Percentiles rank a stretch among this genome's conserved stretches.
Conservation (phyloP, 345 rosid genomes). For the Gossypium arboreum region DNA sequence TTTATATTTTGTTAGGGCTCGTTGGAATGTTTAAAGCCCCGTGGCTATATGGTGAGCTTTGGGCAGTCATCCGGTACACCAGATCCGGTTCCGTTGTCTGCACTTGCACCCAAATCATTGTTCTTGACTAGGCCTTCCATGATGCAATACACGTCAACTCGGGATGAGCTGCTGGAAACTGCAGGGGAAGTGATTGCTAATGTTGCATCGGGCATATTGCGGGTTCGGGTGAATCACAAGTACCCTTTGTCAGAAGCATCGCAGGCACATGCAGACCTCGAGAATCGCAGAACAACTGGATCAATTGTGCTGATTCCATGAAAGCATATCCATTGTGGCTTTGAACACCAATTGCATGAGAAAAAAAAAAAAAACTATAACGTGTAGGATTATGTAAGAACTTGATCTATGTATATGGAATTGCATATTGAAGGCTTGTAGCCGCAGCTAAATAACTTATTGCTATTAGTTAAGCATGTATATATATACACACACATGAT, state of each 20-base stretch:
- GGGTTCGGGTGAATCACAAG: constrained; percentile 61
- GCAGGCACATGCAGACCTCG: constrained; percentile 72
- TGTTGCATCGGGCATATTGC: constrained; percentile 54
- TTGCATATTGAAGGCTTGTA: background rate
- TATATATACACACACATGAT: too few species aligned
- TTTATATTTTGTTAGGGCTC: constrained; percentile 50
- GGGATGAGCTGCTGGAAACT: constrained; percentile 70
- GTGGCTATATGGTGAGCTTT: constrained; percentile 82
- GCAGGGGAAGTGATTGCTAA: constrained; percentile 71
- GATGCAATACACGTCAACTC: constrained; percentile 60
- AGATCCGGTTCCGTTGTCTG: constrained; percentile 72
- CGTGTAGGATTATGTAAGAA: background rate
- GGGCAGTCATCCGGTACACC: constrained; percentile 84
- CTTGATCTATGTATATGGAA: background rate
- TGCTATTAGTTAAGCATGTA: background rate
- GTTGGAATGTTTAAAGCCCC: constrained; percentile 62
- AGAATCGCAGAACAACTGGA: constrained; percentile 64
- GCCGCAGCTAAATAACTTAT: background rate
- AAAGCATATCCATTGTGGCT: background rate
- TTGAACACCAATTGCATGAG: background rate
- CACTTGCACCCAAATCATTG: constrained; percentile 64
- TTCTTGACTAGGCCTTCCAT: constrained; percentile 80
- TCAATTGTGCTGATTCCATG: constrained; percentile 75
- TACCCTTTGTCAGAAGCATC: constrained; percentile 73
- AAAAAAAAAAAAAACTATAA: background rate